Base-by-base conservation (phyloP, 192 early-diverging fungal species). In the Entomortierella parvispora region DNA sequence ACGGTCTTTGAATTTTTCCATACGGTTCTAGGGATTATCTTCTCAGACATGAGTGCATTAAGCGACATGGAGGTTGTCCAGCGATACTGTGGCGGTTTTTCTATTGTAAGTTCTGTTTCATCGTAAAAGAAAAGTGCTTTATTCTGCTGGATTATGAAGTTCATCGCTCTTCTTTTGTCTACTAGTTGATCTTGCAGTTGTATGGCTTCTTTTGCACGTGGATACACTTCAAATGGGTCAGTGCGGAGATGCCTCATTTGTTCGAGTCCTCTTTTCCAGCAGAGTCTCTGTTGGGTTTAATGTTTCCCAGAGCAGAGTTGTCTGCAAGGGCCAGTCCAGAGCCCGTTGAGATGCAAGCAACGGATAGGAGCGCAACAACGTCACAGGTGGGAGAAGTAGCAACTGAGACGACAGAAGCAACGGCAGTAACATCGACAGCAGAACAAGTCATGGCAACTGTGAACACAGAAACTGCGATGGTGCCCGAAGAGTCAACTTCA, bases 201-300 rank as follows among this genome's bases (percentile, higher is more conserved):
- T 77, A 77, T 45, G 65, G 61, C 18, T 64, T 63, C 58, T 68
- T 77, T 63, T 77, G 65, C 29, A 51, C 52, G n/a, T 77, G 74
- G 74, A 67, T 77, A 2, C 74, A 77, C 50, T 55, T 58, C 7
- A 66, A 53, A 9, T 77, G 74, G 74, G 65, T 64, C 9, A 15
- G n/a, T 9, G 25, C 51, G 31, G 74, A 77, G 49, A 77, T 77
- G 74, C 54, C 74, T 2, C 53, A 77, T 11, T 10, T 68, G 42
- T 12, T 63, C 0, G 25, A 29, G 0, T 23, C 60, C 0, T 23
- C 47, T 15, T 3, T n/a, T 0, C 65, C 65, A 11, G 65, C n/a
- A 4, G 33, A 64, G n/a, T 48, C 74, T 1, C 37, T 68, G 4
- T n/a, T 68, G 10, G 37, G 55, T 3, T 44, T 77, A 11, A 77